phyloP scores from a whole-genome alignment of 768 basidiomycete genomes.

The Mycena metata region DNA sequence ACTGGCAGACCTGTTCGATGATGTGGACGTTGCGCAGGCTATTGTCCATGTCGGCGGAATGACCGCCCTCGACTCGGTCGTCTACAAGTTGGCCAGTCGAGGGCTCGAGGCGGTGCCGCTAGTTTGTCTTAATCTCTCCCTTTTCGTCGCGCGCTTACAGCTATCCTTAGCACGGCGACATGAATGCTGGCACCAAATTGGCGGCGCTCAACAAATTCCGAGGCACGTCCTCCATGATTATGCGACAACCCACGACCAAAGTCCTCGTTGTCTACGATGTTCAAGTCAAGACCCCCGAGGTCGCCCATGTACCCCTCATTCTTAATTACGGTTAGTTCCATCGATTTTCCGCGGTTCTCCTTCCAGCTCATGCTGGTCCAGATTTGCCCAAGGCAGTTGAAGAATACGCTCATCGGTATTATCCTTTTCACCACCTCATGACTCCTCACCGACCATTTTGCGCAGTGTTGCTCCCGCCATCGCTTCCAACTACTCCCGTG shows the following conservation, averaged over 20 bases:
- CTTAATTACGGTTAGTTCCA: slow-evolving; percentile 87
- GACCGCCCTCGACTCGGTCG: slow-evolving; percentile 87
- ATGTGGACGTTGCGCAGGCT: slow-evolving; percentile 83
- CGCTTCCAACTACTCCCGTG: slow-evolving; percentile 86
- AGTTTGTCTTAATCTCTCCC: slow-evolving; percentile 61
- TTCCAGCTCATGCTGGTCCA: slow-evolving; percentile 44
- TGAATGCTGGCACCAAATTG: slow-evolving; percentile 86
- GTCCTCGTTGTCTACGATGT: slow-evolving; percentile 95
- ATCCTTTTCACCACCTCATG: neutral
- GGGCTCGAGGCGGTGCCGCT: slow-evolving; percentile 91
- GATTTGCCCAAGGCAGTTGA: slow-evolving; percentile 96
- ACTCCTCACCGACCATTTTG: slow-evolving; percentile 25
- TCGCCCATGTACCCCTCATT: slow-evolving; percentile 91
- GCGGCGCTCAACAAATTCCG: slow-evolving; percentile 90
- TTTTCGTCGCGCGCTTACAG: slow-evolving; percentile 35
- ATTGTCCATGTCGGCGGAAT: slow-evolving; percentile 92
- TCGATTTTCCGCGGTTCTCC: slow-evolving; percentile 3
- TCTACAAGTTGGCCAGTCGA: slow-evolving; percentile 89
- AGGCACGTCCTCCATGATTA: slow-evolving; percentile 65
- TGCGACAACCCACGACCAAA: slow-evolving; percentile 77
- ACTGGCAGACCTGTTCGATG: slow-evolving; percentile 89
- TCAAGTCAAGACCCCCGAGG: slow-evolving; percentile 90
- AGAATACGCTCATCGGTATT: slow-evolving; percentile 94
- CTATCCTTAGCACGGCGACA: slow-evolving; percentile 84
- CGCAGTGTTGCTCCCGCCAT: slow-evolving; percentile 87